Base-by-base conservation (phyloP, 177 flowering plant genomes). In the Vitis hybrid region DNA sequence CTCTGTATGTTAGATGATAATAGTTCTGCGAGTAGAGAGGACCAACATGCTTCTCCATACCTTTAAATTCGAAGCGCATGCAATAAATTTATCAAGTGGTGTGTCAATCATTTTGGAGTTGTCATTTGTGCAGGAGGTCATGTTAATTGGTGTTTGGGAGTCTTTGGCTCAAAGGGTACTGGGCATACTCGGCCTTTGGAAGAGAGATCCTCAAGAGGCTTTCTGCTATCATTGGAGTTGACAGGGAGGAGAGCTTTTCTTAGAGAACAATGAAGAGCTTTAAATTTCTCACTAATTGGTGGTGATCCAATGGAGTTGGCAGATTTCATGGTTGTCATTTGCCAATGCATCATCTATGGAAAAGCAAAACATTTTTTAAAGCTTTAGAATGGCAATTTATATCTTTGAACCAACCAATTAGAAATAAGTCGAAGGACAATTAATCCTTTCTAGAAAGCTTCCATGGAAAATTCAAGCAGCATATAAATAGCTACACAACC, bases 21-120 rank as follows among this genome's bases (percentile, higher is more conserved):
- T 31, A 60, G 56, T 53, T 26, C 13, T 9, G 21, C 58, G 59
- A 45, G 1, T 2, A 6, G 33, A 56, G 55, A 8, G 18, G 7
- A 1, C 7, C 18, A 15, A 50, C 15, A 13, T n/a, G 19, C 10
- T 70, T 56, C 22, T 48, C 15, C 66, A 10, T 76, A 93, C 99
- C 98, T 95, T 95, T 74, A 95, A 70, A 62, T 65, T 82, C 22
- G 85, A 80, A 65, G 92, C 82, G 19, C 60, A 61, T 50, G 89
- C 79, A 66, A 72, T 76, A 65, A 90, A 90, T 70, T 85, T 82
- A 53, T 81, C 76, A 1, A 86, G 79, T 45, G 93, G 83, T 51
- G 87, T 82, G 26, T 62, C 62, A 3, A 49, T 48, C 1, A 21
- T 62, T 59, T 69, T 69, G 16, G 58, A 39, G 22, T 57, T 76